Evolutionary conservation across 306 rosid species (phyloP).

Genomic region (Rubus parviflorus): DNA sequence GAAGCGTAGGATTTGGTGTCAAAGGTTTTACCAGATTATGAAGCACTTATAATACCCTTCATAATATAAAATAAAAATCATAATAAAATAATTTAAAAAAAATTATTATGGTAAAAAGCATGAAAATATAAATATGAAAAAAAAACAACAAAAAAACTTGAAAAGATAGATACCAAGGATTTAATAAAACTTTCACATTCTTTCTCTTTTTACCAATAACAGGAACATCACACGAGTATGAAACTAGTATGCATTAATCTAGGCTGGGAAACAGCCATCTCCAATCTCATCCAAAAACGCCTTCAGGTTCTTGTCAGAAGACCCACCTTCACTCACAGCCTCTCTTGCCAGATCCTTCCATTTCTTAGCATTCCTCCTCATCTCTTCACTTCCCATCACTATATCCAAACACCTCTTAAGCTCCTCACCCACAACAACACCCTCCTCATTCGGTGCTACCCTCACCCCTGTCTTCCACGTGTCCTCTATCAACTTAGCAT

Average conservation of each 20-base stretch:
- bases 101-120: no score
- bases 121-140: no score
- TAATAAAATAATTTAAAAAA: no score
- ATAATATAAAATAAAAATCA: no score
- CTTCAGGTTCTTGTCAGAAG: constrained; percentile 28
- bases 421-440: constrained; percentile 27
- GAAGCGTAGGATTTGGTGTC: no score
- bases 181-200: no score
- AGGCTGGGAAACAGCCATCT: not conserved
- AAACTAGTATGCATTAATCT: not conserved
- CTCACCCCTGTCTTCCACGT: constrained; percentile 33
- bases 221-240: no score
- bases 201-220: no score
- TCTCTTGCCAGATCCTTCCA: constrained; percentile 36
- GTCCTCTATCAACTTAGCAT: constrained; percentile 40
- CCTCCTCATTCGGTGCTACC: constrained; percentile 19
- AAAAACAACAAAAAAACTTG: no score
- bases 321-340: constrained; percentile 34
- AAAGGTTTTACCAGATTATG: no score
- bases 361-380: constrained; percentile 23
- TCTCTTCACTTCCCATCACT: constrained; percentile 26
- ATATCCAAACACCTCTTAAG: constrained; percentile 36
- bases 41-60: no score
- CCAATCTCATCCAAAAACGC: constrained; percentile 28
- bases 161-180: no score